A percentile compares a stretch with the other conserved stretches of the same genome.
Evolutionary conservation across 1,139 yeast genomes (phyloP).

Genomic region (Magnusiomyces magnusii): DNA sequence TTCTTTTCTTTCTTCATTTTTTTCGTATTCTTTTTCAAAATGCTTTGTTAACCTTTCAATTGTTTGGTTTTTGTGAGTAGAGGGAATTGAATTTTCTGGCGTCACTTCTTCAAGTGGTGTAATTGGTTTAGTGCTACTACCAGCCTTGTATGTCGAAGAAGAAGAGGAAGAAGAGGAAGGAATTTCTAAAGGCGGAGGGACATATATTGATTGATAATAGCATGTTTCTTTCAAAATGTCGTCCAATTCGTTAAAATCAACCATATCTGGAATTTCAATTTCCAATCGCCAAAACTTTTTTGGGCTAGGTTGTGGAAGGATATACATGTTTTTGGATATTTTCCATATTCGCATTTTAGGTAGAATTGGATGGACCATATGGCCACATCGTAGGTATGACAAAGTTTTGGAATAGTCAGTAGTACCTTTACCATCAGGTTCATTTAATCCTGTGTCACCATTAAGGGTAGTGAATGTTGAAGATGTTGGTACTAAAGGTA

Average conservation of each 20-base stretch:
- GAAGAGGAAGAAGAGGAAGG: no score
- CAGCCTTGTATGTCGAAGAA: no score
- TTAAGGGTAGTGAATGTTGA: not conserved
- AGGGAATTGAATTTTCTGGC: no score
- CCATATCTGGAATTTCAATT: constrained; percentile 25
- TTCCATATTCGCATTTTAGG: constrained; percentile 54
- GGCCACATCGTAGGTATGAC: constrained; percentile 53
- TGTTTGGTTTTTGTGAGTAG: not conserved
- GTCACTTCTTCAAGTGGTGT: no score
- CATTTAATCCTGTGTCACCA: not conserved
- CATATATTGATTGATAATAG: constrained; percentile 3
- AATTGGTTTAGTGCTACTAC: no score
- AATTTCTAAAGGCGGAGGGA: not conserved
- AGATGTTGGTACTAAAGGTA: not conserved
- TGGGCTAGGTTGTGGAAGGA: constrained; percentile 61
- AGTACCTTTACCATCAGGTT: not conserved
- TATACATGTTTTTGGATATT: constrained; percentile 45
- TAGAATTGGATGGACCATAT: constrained; percentile 56
- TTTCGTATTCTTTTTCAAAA: not conserved
- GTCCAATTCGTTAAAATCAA: not conserved
- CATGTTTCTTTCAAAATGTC: not conserved
- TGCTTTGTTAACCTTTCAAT: not conserved
- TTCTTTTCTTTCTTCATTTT: not conserved
- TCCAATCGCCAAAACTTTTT: constrained; percentile 64
- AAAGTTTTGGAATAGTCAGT: constrained; percentile 36